Evolutionary conservation across 2,329 filamentous ascomycete genomes (phyloP).

Genomic region (Bipolaris gigantea): DNA sequence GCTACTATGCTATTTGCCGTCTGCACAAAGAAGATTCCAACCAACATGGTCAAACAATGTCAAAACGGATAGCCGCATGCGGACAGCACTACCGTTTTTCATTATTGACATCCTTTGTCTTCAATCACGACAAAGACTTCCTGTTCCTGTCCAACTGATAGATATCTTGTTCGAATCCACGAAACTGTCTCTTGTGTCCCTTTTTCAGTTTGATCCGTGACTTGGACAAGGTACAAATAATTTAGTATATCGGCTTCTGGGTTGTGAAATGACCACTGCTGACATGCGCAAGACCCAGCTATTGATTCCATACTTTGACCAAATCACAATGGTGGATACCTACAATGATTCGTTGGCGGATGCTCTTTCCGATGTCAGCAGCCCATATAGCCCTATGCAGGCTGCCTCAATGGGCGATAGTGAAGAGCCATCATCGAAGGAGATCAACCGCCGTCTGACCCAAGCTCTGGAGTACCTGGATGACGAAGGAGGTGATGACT

Average conservation of each 20-base stretch:
- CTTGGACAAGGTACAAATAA: not conserved
- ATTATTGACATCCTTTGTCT: conserved; percentile 26
- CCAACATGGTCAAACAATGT: conserved; percentile 9
- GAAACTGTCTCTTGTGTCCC: not conserved
- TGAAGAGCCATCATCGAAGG: conserved; percentile 6
- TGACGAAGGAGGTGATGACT: conserved; percentile 26
- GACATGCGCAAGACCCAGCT: not conserved
- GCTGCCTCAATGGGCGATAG: conserved; percentile 3
- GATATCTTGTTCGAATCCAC: conserved; percentile 4
- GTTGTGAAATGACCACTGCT: not conserved
- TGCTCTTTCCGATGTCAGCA: conserved; percentile 6
- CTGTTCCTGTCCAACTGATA: not conserved
- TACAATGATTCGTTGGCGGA: not conserved
- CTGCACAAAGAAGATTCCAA: conserved; percentile 23
- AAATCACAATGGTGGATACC: conserved; percentile 8
- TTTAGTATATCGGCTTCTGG: conserved; percentile 11
- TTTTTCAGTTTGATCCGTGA: not conserved
- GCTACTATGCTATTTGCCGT: not conserved
- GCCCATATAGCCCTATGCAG: conserved; percentile 10
- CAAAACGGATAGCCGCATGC: conserved; percentile 19
- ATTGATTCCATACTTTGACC: not conserved
- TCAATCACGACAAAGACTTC: conserved; percentile 23
- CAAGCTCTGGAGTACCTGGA: conserved; percentile 35
- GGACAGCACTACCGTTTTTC: conserved; percentile 19
- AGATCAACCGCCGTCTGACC: conserved; percentile 24